Evolutionary conservation across 805 yeast species (phyloP), one percentile per base, ranked within the genome.

Genomic region (Candida parachauliodes): DNA sequence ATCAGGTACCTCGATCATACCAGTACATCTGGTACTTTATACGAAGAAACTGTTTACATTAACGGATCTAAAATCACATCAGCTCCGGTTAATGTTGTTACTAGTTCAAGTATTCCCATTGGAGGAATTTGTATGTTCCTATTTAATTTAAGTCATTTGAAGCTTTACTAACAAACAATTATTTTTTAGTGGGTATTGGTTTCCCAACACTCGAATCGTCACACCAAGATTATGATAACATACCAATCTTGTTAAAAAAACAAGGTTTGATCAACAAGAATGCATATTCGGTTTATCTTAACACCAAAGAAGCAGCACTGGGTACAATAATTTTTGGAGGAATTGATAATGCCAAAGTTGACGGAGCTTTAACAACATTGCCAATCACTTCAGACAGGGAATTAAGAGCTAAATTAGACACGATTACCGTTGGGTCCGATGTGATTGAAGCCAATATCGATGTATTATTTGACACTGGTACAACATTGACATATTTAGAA

Each of bases 401-500:
- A n/a, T n/a, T n/a, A n/a, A n/a, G n/a, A n/a, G n/a, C n/a, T n/a
- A n/a, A n/a, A n/a, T 28, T 34, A 16, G 32, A 34, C 10, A 16
- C 38, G 21, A 9, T 34, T 22, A 7, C 16, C 6, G 25, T 34
- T 22, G 24, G 24, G 11, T 22, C 27, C 5, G 24, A 12, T 16
- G 32, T 20, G 12, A 50, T 54, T 19, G n/a, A n/a, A n/a, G n/a
- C n/a, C n/a, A n/a, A n/a, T n/a, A n/a, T n/a, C n/a, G n/a, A n/a
- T n/a, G 49, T 44, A 32, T 46, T 60, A 17, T 47, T 57, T 37
- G 62, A 55, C 34, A 41, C 56, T 3, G 62, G 62, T 9, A 40
- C 58, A 15, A 57, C 62, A 3, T 46, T 50, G 28, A 40, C n/a
- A n/a, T 72, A 71, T 48, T 46, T 73, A 21, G 77, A 81, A 30